Percentiles rank a stretch among this genome's conserved stretches.
These are phyloP conservation scores for Phytophthora melonis DNA, from an alignment of 352 stramenopile genomes.

Conservation along the genomic window DNA sequence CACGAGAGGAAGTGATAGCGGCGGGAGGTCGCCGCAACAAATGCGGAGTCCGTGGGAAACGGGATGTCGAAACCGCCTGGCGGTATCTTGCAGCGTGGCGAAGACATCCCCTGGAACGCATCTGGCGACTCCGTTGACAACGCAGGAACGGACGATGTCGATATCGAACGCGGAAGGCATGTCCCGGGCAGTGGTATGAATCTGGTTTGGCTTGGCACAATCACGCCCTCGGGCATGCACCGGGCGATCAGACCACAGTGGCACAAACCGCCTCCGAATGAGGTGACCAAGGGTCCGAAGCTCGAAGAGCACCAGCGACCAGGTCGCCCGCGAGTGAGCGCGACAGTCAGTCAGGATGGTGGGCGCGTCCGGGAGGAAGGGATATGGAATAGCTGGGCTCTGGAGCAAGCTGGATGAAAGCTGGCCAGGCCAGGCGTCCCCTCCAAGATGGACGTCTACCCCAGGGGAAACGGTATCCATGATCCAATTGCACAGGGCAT, in stretches of 20 bases:
- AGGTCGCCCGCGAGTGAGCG: constrained; percentile 2
- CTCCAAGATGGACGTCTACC: not conserved
- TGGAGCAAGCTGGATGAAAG: not conserved
- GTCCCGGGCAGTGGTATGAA: not conserved
- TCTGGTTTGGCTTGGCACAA: not conserved
- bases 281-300: not conserved
- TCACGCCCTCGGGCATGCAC: not conserved
- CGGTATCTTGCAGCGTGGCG: not conserved
- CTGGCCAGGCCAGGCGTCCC: not conserved
- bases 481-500: constrained; percentile 33
- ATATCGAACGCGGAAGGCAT: not conserved
- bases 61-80: not conserved
- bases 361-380: not conserved
- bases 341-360: not conserved
- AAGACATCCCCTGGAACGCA: not conserved
- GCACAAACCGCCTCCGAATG: not conserved
- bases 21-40: not conserved
- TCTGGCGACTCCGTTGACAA: not conserved
- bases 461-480: constrained; percentile 16
- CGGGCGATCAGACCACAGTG: not conserved
- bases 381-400: not conserved
- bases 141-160: not conserved
- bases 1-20: not conserved
- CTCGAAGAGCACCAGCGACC: constrained; percentile 14
- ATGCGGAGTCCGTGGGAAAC: not conserved